Evolutionary conservation across 768 basidiomycete species (phyloP), one percentile per base, ranked within the genome.

Genomic region (Antrodiella citrinella): DNA sequence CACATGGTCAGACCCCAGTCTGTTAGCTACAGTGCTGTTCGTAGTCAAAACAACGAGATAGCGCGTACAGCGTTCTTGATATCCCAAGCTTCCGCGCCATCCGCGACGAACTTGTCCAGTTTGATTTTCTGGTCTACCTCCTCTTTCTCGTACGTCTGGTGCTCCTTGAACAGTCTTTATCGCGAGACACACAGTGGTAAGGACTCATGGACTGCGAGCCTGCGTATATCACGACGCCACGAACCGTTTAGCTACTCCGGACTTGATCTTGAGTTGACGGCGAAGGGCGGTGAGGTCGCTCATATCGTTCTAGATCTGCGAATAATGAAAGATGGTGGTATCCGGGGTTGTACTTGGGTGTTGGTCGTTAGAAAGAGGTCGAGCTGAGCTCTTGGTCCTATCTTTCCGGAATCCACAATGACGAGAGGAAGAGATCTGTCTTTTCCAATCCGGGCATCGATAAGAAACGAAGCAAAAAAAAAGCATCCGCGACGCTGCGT

Each of bases 241-340:
- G 58, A 57, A 90, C 89, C 89, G 74, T 63, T 74, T 76, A 44
- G 79, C 76, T 38, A 71, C 77, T 23, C 80, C 81, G 4, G 80
- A 59, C 69, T 88, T 90, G 72, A 91, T 91, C 66, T 79, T 85
- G 54, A 92, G 76, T 58, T 89, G 86, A 48, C 78, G 76, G 46
- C 73, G 73, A 45, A 81, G 60, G 23, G 76, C 67, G 45, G 71
- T 66, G 26, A 66, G 57, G 55, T 81, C 77, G 59, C 66, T 75
- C 77, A 80, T 81, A 26, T 51, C 65, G 44, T 23, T 5, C 15
- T 15, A 35, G n/a, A n/a, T n/a, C n/a, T n/a, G n/a, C n/a, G n/a
- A n/a, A n/a, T n/a, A n/a, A n/a, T n/a, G n/a, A n/a, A n/a, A n/a
- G n/a, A n/a, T n/a, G n/a, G n/a, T n/a, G n/a, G n/a, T n/a, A n/a